Base-by-base conservation (phyloP, 306 rosid species). In the Leucaena leucocephala region DNA sequence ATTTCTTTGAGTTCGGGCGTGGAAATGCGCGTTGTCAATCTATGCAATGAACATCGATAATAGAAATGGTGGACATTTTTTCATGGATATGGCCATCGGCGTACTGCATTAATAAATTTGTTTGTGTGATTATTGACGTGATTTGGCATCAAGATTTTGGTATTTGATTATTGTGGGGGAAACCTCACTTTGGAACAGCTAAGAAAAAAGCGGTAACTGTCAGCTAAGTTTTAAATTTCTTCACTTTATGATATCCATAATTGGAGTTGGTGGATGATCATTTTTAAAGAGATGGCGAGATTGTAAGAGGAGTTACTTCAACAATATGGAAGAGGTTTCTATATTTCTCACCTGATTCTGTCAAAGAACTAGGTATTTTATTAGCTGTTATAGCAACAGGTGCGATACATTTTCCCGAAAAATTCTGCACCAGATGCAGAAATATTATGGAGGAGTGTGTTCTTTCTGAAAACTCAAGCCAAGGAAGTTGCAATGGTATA, bases 131-230 rank as follows among this genome's bases (percentile, higher is more conserved):
- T 17, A 46, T 42, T 35, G 57, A 54, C 58, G 48, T 43, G 58
- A 78, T 78, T 44, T 10, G 76, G 46, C 7, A 45, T 19, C 67
- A 68, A 67, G 57, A 54, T 40, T 78, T 42, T 17, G 68, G 16
- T 27, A 65, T 77, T 52, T 39, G n/a, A 48, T 38, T 66, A 14
- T 66, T 39, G 39, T 14, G n/a, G 44, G 15, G 64, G 42, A 36
- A 35, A 64, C n/a, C 40, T 15, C 10, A 22, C 66, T 63, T 5
- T 64, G 11, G 64, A 34, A 44, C 27, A 8, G 70, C 44, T 22
- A 58, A 54, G 40, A 43, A 19, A 19, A 17, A 59, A 14, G 16
- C 22, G 4, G 57, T 59, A 3, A 58, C 38, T 58, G 65, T 7
- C 6, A 13, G 19, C n/a, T 33, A 13, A 34, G 40, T 4, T 4